Evolutionary conservation across 371 early-diverging fungal genomes (phyloP).

Genomic region (Mucor racemosus): DNA sequence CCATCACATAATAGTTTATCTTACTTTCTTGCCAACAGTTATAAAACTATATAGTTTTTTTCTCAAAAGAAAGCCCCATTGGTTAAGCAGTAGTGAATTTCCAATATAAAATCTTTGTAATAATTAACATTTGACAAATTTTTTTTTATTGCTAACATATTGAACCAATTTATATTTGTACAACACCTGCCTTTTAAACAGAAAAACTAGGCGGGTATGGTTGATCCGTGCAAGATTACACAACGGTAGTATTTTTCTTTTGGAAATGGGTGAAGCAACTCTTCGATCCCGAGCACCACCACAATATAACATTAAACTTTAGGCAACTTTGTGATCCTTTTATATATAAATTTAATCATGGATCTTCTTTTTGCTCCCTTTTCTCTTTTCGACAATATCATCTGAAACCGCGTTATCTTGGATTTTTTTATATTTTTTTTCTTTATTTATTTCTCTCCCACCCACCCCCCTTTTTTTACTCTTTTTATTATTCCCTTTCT

Average conservation of each 20-base stretch:
- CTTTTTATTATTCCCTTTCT: background rate
- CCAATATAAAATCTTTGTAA: background rate
- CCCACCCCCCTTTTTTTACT: background rate
- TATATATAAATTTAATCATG: background rate
- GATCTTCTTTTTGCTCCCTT: background rate
- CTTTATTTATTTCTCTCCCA: background rate
- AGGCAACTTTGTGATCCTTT: slow-evolving; percentile 3
- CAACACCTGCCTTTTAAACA: slow-evolving; percentile 5
- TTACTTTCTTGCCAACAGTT: no score
- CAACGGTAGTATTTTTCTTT: background rate
- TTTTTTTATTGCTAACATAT: no score
- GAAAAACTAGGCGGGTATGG: background rate
- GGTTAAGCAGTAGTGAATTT: background rate
- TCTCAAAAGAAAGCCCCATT: no score
- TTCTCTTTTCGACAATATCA: background rate
- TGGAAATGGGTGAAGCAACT: background rate
- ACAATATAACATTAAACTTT: background rate
- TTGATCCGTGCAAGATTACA: slow-evolving; percentile 15
- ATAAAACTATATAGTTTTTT: no score
- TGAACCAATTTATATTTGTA: background rate
- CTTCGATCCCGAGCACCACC: background rate
- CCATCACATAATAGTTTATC: background rate
- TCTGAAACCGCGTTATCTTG: background rate
- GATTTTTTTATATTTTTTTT: background rate
- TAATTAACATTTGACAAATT: background rate